Percentiles rank a stretch among this genome's conserved stretches.
Evolutionary conservation across 225 moss, liverwort and hornwort species (phyloP).

Genomic region (Thuidium tamariscinum): DNA sequence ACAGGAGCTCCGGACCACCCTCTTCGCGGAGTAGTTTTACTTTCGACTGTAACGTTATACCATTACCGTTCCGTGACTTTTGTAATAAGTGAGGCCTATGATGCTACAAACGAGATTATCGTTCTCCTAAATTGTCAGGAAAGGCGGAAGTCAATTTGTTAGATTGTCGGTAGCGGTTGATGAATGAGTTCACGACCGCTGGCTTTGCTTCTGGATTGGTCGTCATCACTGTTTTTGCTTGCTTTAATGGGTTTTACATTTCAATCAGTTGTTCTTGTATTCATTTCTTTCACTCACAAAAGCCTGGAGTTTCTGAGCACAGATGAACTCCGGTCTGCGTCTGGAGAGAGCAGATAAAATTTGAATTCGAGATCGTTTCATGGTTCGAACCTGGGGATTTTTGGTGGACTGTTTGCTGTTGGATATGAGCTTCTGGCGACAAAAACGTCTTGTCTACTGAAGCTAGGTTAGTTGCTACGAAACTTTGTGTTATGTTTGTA

Average conservation of each 20-base stretch:
- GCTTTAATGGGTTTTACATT: neutral
- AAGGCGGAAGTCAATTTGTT: neutral
- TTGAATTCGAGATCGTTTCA: neutral
- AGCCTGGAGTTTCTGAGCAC: neutral
- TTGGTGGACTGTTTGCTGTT: neutral
- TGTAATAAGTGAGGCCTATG: neutral
- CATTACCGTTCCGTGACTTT: neutral
- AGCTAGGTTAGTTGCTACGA: neutral
- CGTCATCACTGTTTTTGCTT: neutral
- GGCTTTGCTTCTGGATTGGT: neutral
- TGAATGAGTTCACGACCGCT: neutral
- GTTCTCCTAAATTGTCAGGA: neutral
- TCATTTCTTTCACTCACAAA: neutral
- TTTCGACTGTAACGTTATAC: neutral
- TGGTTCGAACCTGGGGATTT: neutral
- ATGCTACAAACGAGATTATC: neutral
- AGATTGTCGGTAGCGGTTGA: neutral
- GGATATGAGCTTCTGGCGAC: neutral
- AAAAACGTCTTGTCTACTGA: neutral
- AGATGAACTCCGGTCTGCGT: neutral
- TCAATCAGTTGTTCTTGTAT: neutral
- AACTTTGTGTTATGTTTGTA: neutral
- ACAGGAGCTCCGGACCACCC: neutral
- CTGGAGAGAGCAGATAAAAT: neutral
- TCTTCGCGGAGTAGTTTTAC: no score